Percentiles rank a stretch among this genome's conserved stretches.
These are phyloP conservation scores for Exophiala lecanii-corni DNA, from an alignment of 2,329 filamentous ascomycete species.

Conservation along the genomic window DNA sequence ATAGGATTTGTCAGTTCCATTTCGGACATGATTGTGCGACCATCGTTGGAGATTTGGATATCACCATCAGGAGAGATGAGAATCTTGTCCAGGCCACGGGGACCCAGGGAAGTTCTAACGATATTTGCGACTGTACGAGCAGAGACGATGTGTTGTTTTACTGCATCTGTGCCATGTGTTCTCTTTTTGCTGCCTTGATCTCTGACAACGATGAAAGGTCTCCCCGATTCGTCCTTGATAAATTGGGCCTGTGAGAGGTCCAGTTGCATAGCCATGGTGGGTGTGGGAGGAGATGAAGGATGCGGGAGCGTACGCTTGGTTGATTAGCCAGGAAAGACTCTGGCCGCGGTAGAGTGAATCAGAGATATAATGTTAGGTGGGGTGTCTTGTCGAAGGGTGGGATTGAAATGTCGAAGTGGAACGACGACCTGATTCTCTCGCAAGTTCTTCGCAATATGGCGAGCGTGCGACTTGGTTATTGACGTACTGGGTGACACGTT, in stretches of 20 bases:
- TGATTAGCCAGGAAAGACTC: too few relatives aligned
- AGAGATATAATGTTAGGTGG: too few relatives aligned
- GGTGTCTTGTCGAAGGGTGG: too few relatives aligned
- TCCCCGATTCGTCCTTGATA: conserved; percentile 94
- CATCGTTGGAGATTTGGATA: conserved; percentile 98
- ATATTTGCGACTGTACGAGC: conserved; percentile 95
- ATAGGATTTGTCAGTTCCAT: conserved; percentile 99
- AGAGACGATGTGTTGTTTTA: conserved; percentile 97
- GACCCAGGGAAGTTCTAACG: conserved; percentile 93
- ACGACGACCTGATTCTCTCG: too few relatives aligned
- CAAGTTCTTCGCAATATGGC: too few relatives aligned
- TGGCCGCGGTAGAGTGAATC: too few relatives aligned
- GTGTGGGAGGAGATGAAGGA: not conserved
- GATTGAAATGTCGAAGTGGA: too few relatives aligned
- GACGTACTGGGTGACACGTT: too few relatives aligned
- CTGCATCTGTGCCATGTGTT: conserved; percentile 91
- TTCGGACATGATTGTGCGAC: conserved; percentile 88
- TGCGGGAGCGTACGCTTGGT: not conserved
- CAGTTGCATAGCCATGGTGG: conserved; percentile 23
- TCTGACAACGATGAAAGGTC: conserved; percentile 96
- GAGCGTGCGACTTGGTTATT: too few relatives aligned
- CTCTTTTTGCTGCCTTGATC: conserved; percentile 98
- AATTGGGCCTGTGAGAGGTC: conserved; percentile 52
- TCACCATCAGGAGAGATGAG: conserved; percentile 97
- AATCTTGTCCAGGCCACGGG: conserved; percentile 96